Percentiles rank a stretch among this genome's conserved stretches.
phyloP scores from a whole-genome alignment of 1,139 yeast genomes.

The Martiniozyma asiatica region DNA sequence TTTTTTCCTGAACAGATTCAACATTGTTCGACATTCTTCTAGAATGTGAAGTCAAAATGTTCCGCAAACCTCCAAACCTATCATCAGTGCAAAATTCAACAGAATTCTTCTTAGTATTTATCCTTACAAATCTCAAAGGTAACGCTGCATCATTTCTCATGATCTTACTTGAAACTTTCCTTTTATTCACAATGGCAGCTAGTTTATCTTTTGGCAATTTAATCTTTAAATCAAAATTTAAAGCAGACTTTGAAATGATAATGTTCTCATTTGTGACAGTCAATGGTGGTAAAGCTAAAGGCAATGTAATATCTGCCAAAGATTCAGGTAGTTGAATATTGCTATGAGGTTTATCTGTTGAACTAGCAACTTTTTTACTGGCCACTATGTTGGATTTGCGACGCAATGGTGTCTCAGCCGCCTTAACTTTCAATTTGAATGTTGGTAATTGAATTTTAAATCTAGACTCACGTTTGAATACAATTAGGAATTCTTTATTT shows the following conservation, averaged over 20 bases:
- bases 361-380: no score
- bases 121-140: constrained; percentile 21
- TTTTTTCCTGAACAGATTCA: no score
- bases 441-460: constrained; percentile 22
- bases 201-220: constrained; percentile 11
- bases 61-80: constrained; percentile 7
- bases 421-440: constrained; percentile 18
- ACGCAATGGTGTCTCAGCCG: no score
- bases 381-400: no score
- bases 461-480: constrained; percentile 20
- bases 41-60: neutral
- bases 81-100: constrained; percentile 20
- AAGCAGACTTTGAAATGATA: constrained; percentile 2
- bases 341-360: neutral
- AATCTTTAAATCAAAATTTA: constrained; percentile 6
- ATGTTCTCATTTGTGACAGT: neutral
- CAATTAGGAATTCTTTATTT: constrained; percentile 14
- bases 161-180: constrained; percentile 13
- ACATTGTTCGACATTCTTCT: no score
- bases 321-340: neutral
- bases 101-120: constrained; percentile 14
- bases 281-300: neutral
- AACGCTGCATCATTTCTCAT: constrained; percentile 10
- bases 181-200: constrained; percentile 6
- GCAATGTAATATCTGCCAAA: neutral